Percentiles rank a stretch among this genome's conserved stretches.
These are phyloP conservation scores for Annulohypoxylon stygium DNA, from an alignment of 495 filamentous ascomycete genomes.

Conservation along the genomic window DNA sequence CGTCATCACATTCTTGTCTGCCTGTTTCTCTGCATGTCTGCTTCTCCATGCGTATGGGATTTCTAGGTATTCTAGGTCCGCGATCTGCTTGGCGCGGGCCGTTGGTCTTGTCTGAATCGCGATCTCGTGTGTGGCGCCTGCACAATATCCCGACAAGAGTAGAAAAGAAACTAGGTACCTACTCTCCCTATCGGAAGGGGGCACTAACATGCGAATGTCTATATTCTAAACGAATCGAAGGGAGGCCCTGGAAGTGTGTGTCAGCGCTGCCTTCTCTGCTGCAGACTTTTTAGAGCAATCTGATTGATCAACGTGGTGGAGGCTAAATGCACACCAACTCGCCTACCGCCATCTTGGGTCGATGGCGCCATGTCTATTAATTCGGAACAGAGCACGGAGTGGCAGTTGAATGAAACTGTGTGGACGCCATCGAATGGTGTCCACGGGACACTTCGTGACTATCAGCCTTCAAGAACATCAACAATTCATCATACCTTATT, in stretches of 20 bases:
- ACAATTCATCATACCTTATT: conserved; percentile 40
- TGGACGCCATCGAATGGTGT: conserved; percentile 21
- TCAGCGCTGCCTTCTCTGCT: conserved; percentile 47
- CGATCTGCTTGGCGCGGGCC: conserved; percentile 43
- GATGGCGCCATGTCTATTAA: conserved; percentile 47
- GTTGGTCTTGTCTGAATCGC: conserved; percentile 39
- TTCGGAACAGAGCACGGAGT: conserved; percentile 42
- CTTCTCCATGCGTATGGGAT: background rate
- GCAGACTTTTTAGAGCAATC: conserved; percentile 38
- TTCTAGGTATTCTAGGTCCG: conserved; percentile 38
- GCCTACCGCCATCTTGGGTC: conserved; percentile 49
- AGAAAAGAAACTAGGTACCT: conserved; percentile 44
- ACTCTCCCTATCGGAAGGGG: conserved; percentile 53
- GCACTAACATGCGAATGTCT: conserved; percentile 49
- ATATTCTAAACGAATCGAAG: conserved; percentile 41
- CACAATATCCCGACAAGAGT: conserved; percentile 50
- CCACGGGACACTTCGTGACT: conserved; percentile 24
- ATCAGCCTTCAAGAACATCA: conserved; percentile 41
- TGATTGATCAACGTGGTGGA: conserved; percentile 46
- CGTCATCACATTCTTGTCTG: conserved; percentile 16
- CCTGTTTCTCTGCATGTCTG: conserved; percentile 9
- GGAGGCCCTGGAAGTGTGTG: conserved; percentile 40
- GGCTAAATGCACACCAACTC: conserved; percentile 48
- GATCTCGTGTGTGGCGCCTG: conserved; percentile 52
- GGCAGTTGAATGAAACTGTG: conserved; percentile 35